Conservation (phyloP, 495 filamentous ascomycete species). For the Xylaria flabelliformis region DNA sequence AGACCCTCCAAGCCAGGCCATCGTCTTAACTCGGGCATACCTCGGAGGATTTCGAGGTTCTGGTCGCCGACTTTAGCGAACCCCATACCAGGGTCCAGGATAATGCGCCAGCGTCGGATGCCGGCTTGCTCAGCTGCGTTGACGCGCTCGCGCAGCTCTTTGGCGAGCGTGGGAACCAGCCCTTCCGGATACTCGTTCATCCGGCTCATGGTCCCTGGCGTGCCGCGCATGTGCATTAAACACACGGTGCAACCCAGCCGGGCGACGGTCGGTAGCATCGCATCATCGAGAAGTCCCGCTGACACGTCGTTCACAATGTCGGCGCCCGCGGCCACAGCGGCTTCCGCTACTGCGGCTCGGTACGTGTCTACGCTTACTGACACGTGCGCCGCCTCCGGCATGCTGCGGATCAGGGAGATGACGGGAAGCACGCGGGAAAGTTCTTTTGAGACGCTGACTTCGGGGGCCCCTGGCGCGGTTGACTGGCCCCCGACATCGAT, state of each 20-base stretch:
- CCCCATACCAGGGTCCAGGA: slow-evolving; percentile 92
- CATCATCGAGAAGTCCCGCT: slow-evolving; percentile 75
- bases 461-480: slow-evolving; percentile 74
- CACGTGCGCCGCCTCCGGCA: slow-evolving; percentile 64
- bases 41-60: slow-evolving; percentile 79
- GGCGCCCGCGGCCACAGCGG: slow-evolving; percentile 80
- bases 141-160: slow-evolving; percentile 74
- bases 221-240: slow-evolving; percentile 96
- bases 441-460: slow-evolving; percentile 75
- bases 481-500: slow-evolving; percentile 95
- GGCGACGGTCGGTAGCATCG: slow-evolving; percentile 85
- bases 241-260: slow-evolving; percentile 79
- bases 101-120: slow-evolving; percentile 88
- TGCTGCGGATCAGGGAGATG: slow-evolving; percentile 73
- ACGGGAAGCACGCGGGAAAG: slow-evolving; percentile 77
- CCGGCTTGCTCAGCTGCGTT: slow-evolving; percentile 81
- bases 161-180: slow-evolving; percentile 69
- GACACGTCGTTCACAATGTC: slow-evolving; percentile 97
- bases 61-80: slow-evolving; percentile 85
- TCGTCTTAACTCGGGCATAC: slow-evolving; percentile 65
- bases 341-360: slow-evolving; percentile 81
- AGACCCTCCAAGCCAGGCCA: slow-evolving; percentile 71
- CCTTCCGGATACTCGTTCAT: slow-evolving; percentile 75
- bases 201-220: slow-evolving; percentile 79
- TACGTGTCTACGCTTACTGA: slow-evolving; percentile 93